These are phyloP conservation scores for Lipomyces japonicus DNA, from an alignment of 805 yeast genomes.

Conservation along the genomic window DNA sequence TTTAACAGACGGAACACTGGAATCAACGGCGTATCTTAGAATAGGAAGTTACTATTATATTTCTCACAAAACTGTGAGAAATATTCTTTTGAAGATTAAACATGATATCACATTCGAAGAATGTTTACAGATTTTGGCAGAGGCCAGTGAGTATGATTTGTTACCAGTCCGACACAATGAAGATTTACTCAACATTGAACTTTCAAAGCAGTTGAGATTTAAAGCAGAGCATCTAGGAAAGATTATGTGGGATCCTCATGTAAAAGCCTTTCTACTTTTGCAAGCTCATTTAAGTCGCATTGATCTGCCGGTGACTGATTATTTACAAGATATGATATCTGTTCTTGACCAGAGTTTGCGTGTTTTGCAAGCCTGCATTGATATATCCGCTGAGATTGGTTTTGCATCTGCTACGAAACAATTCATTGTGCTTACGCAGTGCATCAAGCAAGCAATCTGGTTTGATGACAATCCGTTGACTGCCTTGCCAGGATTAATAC, in stretches of 20 bases:
- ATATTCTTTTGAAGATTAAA: constrained; percentile 53
- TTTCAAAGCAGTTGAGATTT: constrained; percentile 70
- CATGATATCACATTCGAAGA: constrained; percentile 51
- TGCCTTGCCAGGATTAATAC: constrained; percentile 48
- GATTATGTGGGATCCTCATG: constrained; percentile 83
- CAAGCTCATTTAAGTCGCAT: constrained; percentile 69
- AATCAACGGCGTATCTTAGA: constrained; percentile 74
- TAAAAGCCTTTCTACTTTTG: constrained; percentile 65
- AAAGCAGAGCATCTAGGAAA: constrained; percentile 41
- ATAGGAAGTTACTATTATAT: constrained; percentile 89
- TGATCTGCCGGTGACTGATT: constrained; percentile 91
- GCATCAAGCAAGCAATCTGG: constrained; percentile 87
- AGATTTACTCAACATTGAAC: constrained; percentile 76
- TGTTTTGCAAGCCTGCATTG: constrained; percentile 87
- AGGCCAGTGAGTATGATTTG: constrained; percentile 78
- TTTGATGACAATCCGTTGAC: constrained; percentile 68
- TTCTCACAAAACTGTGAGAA: constrained; percentile 83
- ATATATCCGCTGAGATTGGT: constrained; percentile 82
- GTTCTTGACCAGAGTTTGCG: constrained; percentile 93
- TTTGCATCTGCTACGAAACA: constrained; percentile 57
- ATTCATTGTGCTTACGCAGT: constrained; percentile 69
- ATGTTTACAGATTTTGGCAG: constrained; percentile 58
- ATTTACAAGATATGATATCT: constrained; percentile 86
- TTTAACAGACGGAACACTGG: constrained; percentile 42
- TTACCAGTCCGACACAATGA: constrained; percentile 90